Conservation (phyloP, 2,329 filamentous ascomycete species). For the Rosellinia necatrix region DNA sequence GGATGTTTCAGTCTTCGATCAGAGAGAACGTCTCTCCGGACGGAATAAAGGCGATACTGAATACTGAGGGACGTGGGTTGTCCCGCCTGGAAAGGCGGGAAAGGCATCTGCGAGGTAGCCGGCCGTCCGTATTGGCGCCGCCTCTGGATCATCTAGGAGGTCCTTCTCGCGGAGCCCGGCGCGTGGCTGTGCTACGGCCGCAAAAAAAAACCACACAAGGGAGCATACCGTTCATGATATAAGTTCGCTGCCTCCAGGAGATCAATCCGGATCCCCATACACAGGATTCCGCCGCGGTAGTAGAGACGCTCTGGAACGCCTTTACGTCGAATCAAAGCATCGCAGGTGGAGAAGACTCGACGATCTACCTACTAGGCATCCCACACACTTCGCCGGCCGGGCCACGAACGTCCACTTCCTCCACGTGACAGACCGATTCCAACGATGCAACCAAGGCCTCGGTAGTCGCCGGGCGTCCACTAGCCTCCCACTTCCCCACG, state of each 20-base stretch:
- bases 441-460: constrained; percentile 1
- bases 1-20: not conserved
- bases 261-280: not conserved
- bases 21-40: not conserved
- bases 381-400: not conserved
- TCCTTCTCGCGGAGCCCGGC: not conserved
- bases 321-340: not conserved
- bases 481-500: not conserved
- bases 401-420: not conserved
- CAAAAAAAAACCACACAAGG: not conserved
- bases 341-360: not conserved
- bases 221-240: not conserved
- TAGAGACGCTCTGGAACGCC: not conserved
- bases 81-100: constrained; percentile 4
- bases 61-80: not conserved
- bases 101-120: constrained; percentile 10
- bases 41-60: not conserved
- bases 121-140: constrained; percentile 12
- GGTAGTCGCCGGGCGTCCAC: not conserved
- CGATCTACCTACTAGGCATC: not conserved
- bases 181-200: not conserved
- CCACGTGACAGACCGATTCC: constrained; percentile 1
- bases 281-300: not conserved
- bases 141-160: constrained; percentile 17
- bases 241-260: not conserved